A percentile compares a stretch with the other conserved stretches of the same genome.
Conservation (phyloP, 2,329 filamentous ascomycete genomes). For the Alternaria rosae region DNA sequence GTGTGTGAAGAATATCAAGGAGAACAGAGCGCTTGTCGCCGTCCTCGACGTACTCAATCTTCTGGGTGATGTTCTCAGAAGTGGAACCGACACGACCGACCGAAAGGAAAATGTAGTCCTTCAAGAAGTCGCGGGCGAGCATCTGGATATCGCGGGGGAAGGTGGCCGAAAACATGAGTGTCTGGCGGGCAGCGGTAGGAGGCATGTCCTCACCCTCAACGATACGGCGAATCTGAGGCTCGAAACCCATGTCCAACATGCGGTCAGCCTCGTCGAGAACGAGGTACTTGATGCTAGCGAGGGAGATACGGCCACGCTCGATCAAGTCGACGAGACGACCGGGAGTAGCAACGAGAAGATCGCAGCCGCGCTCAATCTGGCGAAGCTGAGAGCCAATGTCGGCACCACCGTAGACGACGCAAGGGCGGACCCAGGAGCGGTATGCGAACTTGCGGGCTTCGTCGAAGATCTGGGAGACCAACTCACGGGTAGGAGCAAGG, state of each 20-base stretch:
- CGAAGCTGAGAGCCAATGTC: conserved; percentile 98
- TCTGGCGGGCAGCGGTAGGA: conserved; percentile 80
- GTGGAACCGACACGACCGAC: conserved; percentile 98
- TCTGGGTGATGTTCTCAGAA: conserved; percentile 99
- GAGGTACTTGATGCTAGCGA: conserved; percentile 98
- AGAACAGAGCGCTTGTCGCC: conserved; percentile 97
- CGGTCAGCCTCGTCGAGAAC: conserved; percentile 99
- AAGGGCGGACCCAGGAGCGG: conserved; percentile 97
- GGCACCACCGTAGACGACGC: conserved; percentile 98
- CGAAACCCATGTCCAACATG: conserved; percentile 99
- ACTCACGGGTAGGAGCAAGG: conserved; percentile 94
- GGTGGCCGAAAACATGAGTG: conserved; percentile 99
- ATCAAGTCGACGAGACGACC: conserved; percentile 98
- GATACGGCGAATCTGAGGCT: conserved; percentile 98
- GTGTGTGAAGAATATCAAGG: conserved; percentile 95
- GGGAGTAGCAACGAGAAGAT: conserved; percentile 95
- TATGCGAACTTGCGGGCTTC: conserved; percentile 98
- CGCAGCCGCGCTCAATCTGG: conserved; percentile 96
- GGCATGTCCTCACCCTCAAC: conserved; percentile 99
- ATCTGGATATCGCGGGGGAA: conserved; percentile 99
- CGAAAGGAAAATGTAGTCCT: conserved; percentile 98
- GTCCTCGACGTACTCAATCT: conserved; percentile 97
- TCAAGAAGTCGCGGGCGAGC: conserved; percentile 97
- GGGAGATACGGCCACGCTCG: conserved; percentile 96
- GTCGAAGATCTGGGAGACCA: conserved; percentile 98